Evolutionary conservation across 2,329 filamentous ascomycete genomes (phyloP).

Genomic region (Colletotrichum ledebouriae): DNA sequence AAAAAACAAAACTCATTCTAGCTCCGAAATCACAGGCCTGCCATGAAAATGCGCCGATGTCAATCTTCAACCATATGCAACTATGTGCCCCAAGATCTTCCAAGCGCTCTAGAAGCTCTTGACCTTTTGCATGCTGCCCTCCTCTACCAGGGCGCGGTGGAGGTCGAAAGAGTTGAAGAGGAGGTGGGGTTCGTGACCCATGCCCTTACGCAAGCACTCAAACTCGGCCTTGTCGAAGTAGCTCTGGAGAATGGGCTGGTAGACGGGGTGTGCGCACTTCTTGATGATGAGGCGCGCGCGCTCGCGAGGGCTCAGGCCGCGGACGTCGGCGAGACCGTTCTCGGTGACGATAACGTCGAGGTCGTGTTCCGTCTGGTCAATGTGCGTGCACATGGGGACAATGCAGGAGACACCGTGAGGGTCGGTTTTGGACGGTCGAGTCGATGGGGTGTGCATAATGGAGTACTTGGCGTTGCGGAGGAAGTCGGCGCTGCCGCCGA

Average conservation of each 20-base stretch:
- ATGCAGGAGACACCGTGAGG: constrained; percentile 87
- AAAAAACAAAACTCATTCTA: constrained; percentile 15
- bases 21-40: constrained; percentile 20
- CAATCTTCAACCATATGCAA: constrained; percentile 6
- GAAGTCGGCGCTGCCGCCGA: constrained; percentile 87
- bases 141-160: constrained; percentile 84
- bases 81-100: background rate
- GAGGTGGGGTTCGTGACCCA: constrained; percentile 91
- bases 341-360: constrained; percentile 87
- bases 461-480: constrained; percentile 83
- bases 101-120: constrained; percentile 65
- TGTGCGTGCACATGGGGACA: constrained; percentile 93
- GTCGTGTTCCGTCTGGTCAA: constrained; percentile 95
- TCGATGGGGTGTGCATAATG: constrained; percentile 93
- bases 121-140: constrained; percentile 89
- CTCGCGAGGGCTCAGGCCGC: constrained; percentile 84
- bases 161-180: constrained; percentile 90
- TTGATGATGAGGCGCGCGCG: constrained; percentile 87
- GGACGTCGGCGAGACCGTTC: constrained; percentile 85
- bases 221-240: constrained; percentile 90
- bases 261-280: constrained; percentile 88
- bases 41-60: constrained; percentile 25
- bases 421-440: constrained; percentile 84
- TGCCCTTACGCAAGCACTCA: constrained; percentile 87
- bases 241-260: constrained; percentile 83